Percentiles rank a stretch among this genome's conserved stretches.
Evolutionary conservation across 2,329 filamentous ascomycete genomes (phyloP).

Genomic region (Bipolaris sorokiniana): DNA sequence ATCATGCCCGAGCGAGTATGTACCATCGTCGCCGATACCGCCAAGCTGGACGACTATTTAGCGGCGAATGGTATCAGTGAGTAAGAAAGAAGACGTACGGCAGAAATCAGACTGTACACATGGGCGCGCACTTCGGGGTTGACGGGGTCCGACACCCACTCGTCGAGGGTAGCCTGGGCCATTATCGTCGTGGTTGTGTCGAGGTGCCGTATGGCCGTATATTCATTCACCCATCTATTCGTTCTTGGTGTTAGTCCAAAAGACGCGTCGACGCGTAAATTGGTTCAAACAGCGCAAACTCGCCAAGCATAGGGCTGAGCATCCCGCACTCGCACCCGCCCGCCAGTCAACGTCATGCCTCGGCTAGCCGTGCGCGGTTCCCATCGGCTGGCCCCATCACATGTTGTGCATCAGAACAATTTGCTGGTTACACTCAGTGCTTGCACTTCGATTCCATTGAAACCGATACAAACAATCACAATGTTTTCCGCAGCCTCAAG

Average conservation of each 20-base stretch:
- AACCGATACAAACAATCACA: conserved; percentile 27
- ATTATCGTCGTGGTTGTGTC: conserved; percentile 41
- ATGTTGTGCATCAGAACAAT: conserved; percentile 17
- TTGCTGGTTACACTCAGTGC: background rate
- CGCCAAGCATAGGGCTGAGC: conserved; percentile 27
- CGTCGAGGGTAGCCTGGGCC: conserved; percentile 50
- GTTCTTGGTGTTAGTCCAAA: conserved; percentile 14
- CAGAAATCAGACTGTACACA: conserved; percentile 90
- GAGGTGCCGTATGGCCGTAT: background rate
- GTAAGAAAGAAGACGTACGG: conserved; percentile 62
- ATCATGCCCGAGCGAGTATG: conserved; percentile 90
- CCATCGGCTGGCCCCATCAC: conserved; percentile 31
- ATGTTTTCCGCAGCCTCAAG: conserved; percentile 46
- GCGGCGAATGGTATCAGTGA: conserved; percentile 1
- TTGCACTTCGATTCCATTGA: background rate
- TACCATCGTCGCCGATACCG: conserved; percentile 79
- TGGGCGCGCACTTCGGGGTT: conserved; percentile 93
- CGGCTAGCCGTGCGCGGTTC: conserved; percentile 33
- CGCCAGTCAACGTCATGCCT: conserved; percentile 29
- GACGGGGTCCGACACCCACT: conserved; percentile 60
- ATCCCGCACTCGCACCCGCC: conserved; percentile 1
- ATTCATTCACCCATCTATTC: too few species aligned
- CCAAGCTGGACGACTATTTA: conserved; percentile 69
- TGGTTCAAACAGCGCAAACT: conserved; percentile 34
- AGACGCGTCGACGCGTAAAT: conserved; percentile 47